Percentiles rank a stretch among this genome's conserved stretches.
Conservation (phyloP, 345 rosid genomes). For the Eucalyptus regnans region DNA sequence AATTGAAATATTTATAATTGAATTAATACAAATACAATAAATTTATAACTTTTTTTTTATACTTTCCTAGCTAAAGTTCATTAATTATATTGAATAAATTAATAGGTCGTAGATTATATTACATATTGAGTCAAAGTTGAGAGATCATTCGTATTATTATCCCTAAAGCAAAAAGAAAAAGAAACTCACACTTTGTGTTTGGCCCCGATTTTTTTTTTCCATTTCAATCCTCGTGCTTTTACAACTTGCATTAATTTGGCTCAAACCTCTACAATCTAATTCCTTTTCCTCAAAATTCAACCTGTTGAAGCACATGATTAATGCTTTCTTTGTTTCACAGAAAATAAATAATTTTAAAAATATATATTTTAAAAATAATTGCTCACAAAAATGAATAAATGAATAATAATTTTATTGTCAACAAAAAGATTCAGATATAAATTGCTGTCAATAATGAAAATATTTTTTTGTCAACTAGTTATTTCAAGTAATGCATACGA, state of each 20-base stretch:
- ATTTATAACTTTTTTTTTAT: no score
- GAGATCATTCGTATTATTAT: no score
- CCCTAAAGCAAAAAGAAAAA: fast-evolving
- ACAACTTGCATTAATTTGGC: background rate
- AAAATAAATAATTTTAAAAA: no score
- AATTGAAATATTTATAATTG: no score
- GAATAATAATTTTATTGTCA: background rate
- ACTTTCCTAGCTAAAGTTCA: no score
- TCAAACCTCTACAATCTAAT: background rate
- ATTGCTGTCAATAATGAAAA: no score
- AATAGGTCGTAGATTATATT: no score
- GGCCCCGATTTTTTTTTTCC: fast-evolving
- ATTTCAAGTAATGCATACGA: fast-evolving
- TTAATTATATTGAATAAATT: no score
- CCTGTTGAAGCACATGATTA: background rate
- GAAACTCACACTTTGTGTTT: background rate
- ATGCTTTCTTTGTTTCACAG: fast-evolving
- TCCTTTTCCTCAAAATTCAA: background rate
- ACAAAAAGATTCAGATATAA: no score
- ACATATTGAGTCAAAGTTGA: no score
- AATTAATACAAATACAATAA: fast-evolving
- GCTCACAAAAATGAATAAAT: background rate
- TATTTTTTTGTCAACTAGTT: fast-evolving
- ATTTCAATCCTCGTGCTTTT: background rate
- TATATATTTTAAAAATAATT: no score